These are phyloP conservation scores for Cenchrus fungigraminus DNA, from an alignment of 176 grass and related monocot species.

Conservation along the genomic window DNA sequence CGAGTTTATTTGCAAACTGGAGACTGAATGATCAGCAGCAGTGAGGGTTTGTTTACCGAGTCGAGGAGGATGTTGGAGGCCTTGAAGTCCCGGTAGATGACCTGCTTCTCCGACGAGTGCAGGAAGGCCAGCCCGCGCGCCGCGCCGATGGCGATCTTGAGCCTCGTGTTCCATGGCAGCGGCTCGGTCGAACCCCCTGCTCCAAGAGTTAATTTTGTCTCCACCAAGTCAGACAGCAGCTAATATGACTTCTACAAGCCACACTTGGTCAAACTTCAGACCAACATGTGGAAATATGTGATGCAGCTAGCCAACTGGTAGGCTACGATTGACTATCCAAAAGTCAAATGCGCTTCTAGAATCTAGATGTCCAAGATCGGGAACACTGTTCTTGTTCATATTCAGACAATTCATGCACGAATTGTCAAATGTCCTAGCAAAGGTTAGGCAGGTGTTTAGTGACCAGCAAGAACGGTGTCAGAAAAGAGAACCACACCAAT, in stretches of 20 bases:
- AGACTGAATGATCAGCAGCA: neutral
- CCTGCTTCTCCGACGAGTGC: slow-evolving; percentile 70
- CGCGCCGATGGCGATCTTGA: slow-evolving; percentile 72
- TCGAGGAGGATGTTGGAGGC: slow-evolving; percentile 86
- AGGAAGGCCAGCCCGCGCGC: slow-evolving; percentile 72
- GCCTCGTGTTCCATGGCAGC: slow-evolving; percentile 57
- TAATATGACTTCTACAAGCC: neutral
- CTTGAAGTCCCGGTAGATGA: slow-evolving; percentile 90
- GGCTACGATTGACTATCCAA: neutral
- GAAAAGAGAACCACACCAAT: neutral
- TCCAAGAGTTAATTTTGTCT: neutral
- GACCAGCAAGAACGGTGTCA: neutral
- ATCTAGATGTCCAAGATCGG: neutral
- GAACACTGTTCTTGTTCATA: neutral
- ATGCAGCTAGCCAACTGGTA: neutral
- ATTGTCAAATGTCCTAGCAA: neutral
- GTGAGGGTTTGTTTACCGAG: slow-evolving; percentile 31
- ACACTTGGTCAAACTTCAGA: neutral
- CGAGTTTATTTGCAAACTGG: neutral
- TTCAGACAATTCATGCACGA: neutral
- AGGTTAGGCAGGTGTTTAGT: neutral
- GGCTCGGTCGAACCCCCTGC: slow-evolving; percentile 39
- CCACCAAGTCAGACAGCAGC: slow-evolving; percentile 4
- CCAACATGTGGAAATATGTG: neutral
- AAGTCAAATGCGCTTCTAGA: slow-evolving; percentile 28